Evolutionary conservation across 495 filamentous ascomycete genomes (phyloP), one percentile per base, ranked within the genome.

Genomic region (Jackrogersella multiformis): DNA sequence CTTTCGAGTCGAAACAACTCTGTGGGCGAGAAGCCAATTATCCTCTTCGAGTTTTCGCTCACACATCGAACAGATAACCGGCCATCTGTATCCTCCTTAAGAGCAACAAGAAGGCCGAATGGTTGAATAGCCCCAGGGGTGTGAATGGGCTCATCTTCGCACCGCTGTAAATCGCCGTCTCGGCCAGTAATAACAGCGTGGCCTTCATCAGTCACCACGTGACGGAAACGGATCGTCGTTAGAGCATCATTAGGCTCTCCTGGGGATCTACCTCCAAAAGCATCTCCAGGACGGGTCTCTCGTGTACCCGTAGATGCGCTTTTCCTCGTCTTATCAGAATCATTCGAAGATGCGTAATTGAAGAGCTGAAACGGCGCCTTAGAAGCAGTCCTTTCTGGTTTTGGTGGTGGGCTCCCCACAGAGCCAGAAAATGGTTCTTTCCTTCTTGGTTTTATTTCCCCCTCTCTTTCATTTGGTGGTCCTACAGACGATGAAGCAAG

Each of bases 91-190:
- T 90, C 84, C 72, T 96, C 92, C 45, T 87, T 82, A n/a, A 97
- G 69, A 0, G 88, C 93, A 20, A 98, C 67, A 49, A 97, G 78
- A 2, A 91, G 78, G 1, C 94, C 94, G 73, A 97, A 98, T 6
- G 85, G 81, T 68, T 97, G 94, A 1, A 97, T 81, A n/a, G 94
- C 92, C 12, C 94, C 94, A 0, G 94, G 94, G 12, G 92, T 90
- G 66, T 93, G 92, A 38, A 97, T 97, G 0, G 94, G 93, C 68
- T 97, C 94, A 75, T 98, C 94, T 76, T 98, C 94, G 74, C 92
- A 96, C 38, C 86, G 77, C 68, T 94, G 90, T 38, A 94, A 79
- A 1, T 77, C 84, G 2, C 89, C 87, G 55, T 89, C 85, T 54
- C 90, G 82, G 9, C 93, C 93, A 4, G 92, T 94, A 48, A 97